Base-by-base conservation (phyloP, 768 basidiomycete genomes). In the Lyophyllum semitale region DNA sequence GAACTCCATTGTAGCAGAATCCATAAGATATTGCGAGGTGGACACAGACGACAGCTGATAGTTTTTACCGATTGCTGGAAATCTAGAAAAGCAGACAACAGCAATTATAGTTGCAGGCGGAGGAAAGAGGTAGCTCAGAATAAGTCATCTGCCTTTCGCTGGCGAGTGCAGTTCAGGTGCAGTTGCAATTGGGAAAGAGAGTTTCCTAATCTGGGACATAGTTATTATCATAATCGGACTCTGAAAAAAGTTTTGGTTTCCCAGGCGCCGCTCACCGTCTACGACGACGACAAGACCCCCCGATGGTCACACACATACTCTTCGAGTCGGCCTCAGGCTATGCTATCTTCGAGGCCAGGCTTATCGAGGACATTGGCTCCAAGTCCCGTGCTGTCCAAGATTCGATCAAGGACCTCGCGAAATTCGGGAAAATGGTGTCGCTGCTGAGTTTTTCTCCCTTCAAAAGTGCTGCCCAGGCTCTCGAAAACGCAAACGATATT, bases 291-390 rank as follows among this genome's bases (percentile, higher is more conserved):
- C 65, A 52, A 66, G 65, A 59, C 51, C 61, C 53, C 55, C 61
- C 63, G 57, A 84, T 87, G 84, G 79, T 88, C 59, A 91, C 90
- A 12, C 94, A 98, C 73, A 81, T 91, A 56, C 84, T 98, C 54
- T 95, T 95, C 77, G 95, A 98, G 75, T 87, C 91, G 4, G 86
- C 95, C 53, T 94, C 94, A 25, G 95, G 95, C 49, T 95, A 95
- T 81, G 93, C 93, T 49, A 79, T 97, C 53, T 96, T 97, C 71
- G 84, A 95, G 68, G 87, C 88, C 60, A 90, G 90, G 63, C 83
- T 93, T 45, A 79, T 84, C 48, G 96, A 98, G 73, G 87, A 94
- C 58, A 88, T 98, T 68, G 96, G 88, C 20, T 79, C 91, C 46
- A 85, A 87, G 66, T 84, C 89, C 30, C 78, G 80, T 66, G 81